Evolutionary conservation across 2,329 filamentous ascomycete genomes (phyloP).

Genomic region (Ceratocystiopsis minuta): DNA sequence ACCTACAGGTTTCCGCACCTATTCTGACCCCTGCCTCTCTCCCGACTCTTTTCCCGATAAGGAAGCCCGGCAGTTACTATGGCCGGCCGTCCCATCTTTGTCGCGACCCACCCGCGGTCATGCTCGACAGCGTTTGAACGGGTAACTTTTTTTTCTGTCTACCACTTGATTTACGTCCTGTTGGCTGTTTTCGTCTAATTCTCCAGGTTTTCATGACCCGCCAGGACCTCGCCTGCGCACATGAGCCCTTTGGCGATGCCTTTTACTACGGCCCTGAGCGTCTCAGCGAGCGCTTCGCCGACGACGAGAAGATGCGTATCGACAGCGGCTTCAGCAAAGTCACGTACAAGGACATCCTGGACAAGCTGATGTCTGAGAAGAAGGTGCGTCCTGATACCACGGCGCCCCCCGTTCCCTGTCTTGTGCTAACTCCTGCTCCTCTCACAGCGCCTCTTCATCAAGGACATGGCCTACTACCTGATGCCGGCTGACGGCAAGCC

Average conservation of each 20-base stretch:
- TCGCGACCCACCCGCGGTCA: slow-evolving; percentile 82
- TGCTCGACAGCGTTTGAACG: slow-evolving; percentile 96
- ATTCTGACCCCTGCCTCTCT: too few relatives aligned
- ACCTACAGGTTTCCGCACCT: too few relatives aligned
- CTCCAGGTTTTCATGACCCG: slow-evolving; percentile 92
- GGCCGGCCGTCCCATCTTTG: slow-evolving; percentile 71
- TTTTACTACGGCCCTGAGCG: slow-evolving; percentile 93
- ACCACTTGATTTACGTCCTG: background rate
- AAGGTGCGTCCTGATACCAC: background rate
- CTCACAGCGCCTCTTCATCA: slow-evolving; percentile 89
- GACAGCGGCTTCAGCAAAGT: slow-evolving; percentile 49
- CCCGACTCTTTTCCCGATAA: too few relatives aligned
- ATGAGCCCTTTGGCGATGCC: slow-evolving; percentile 93
- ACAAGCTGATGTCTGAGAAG: slow-evolving; percentile 52
- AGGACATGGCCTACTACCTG: slow-evolving; percentile 91
- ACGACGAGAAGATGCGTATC: slow-evolving; percentile 38
- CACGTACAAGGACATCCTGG: slow-evolving; percentile 62
- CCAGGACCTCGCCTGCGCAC: slow-evolving; percentile 64
- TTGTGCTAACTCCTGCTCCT: background rate
- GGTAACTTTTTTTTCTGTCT: slow-evolving; percentile 40
- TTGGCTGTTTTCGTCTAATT: background rate
- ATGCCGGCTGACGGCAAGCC: slow-evolving; percentile 54
- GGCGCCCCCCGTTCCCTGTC: too few relatives aligned
- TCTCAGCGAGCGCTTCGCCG: slow-evolving; percentile 58
- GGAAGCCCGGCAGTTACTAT: too few relatives aligned